These are phyloP conservation scores for Gossypium turneri DNA, from an alignment of 345 rosid species.

Conservation along the genomic window DNA sequence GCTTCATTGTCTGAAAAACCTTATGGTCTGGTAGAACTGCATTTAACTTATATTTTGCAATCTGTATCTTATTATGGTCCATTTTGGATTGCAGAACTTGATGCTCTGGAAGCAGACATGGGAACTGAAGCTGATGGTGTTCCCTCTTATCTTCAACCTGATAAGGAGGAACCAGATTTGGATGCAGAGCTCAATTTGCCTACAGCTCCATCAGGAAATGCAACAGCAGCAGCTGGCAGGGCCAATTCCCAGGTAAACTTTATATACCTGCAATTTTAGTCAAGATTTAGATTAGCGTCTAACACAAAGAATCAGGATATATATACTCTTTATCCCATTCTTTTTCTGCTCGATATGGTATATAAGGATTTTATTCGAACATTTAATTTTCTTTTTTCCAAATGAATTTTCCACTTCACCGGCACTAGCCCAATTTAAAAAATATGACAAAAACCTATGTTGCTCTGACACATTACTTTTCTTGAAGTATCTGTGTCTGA, in stretches of 20 bases:
- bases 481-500: not conserved
- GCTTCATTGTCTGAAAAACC: not conserved
- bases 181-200: conserved; percentile 79
- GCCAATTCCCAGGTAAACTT: conserved; percentile 53
- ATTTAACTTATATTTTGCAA: not conserved
- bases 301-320: not conserved
- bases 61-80: not conserved
- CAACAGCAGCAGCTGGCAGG: conserved; percentile 54
- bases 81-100: conserved; percentile 65
- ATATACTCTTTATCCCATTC: not conserved
- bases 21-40: not conserved
- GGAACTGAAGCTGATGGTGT: conserved; percentile 81
- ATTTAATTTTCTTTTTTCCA: not conserved
- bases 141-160: conserved; percentile 97
- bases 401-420: not conserved
- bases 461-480: not conserved
- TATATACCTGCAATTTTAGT: not conserved
- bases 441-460: not conserved
- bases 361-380: not conserved
- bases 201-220: conserved; percentile 64
- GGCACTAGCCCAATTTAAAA: too few species aligned
- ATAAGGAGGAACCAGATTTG: conserved; percentile 66
- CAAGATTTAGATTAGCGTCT: not conserved
- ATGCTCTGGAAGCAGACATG: conserved; percentile 96
- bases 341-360: not conserved